A percentile compares a stretch with the other conserved stretches of the same genome.
phyloP scores from a whole-genome alignment of 1,284 basidiomycete species.

The Pholiota adiposa region DNA sequence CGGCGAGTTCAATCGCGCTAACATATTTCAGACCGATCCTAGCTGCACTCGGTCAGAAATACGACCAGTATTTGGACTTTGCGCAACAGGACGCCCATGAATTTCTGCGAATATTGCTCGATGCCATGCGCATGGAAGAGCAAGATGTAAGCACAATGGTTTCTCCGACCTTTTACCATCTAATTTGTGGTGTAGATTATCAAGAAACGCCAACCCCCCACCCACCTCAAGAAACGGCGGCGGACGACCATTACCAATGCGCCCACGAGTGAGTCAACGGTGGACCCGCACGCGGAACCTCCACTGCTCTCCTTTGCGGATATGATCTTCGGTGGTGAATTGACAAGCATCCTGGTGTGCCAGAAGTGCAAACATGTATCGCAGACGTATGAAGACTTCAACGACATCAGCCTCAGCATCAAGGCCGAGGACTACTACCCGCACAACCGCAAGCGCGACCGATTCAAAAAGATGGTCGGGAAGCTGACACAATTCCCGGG shows the following conservation, averaged over 20 bases:
- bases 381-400: constrained; percentile 92
- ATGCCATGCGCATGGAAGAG: constrained; percentile 96
- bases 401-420: constrained; percentile 88
- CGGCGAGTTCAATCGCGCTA: constrained; percentile 4
- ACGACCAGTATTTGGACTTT: constrained; percentile 92
- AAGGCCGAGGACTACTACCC: constrained; percentile 76
- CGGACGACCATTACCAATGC: constrained; percentile 34
- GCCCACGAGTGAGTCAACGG: constrained; percentile 5
- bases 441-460: constrained; percentile 67
- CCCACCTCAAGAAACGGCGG: constrained; percentile 43
- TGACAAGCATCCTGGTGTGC: constrained; percentile 91
- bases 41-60: constrained; percentile 76
- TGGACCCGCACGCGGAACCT: constrained; percentile 42
- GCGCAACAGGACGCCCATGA: constrained; percentile 96
- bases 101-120: constrained; percentile 85
- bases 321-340: constrained; percentile 86
- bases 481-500: constrained; percentile 50
- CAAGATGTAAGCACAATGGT: constrained; percentile 66
- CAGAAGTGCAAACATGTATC: constrained; percentile 92
- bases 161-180: constrained; percentile 10
- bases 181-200: constrained; percentile 56
- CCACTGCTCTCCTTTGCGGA: constrained; percentile 79
- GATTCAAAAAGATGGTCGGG: constrained; percentile 72
- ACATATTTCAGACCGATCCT: constrained; percentile 59
- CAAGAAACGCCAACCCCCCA: constrained; percentile 69